Evolutionary conservation across 345 rosid species (phyloP).

Genomic region (rapeseed (Brassica napus)): Da-Ae NC_063436.1:7534001-7534500

Average conservation of each 20-base stretch:
- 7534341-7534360: conserved; percentile 70
- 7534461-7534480: conserved; percentile 98
- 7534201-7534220: conserved; percentile 1
- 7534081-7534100: not conserved
- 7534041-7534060: not conserved
- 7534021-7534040: not conserved
- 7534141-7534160: not conserved
- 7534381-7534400: conserved; percentile 73
- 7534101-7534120: conserved; percentile 5
- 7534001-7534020: not conserved
- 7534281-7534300: conserved; percentile 53
- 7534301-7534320: conserved; percentile 65
- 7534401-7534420: conserved; percentile 66
- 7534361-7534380: conserved; percentile 81
- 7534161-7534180: not conserved
- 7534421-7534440: conserved; percentile 67
- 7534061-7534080: conserved; percentile 2
- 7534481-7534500: conserved; percentile 55
- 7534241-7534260: conserved; percentile 12
- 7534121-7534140: conserved; percentile 2
- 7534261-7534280: conserved; percentile 10
- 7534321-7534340: conserved; percentile 85
- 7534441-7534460: conserved; percentile 87
- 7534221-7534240: conserved; percentile 31
- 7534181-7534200: not conserved